Evolutionary conservation across 345 rosid genomes (phyloP).

Genomic region (Salix purpurea): DNA sequence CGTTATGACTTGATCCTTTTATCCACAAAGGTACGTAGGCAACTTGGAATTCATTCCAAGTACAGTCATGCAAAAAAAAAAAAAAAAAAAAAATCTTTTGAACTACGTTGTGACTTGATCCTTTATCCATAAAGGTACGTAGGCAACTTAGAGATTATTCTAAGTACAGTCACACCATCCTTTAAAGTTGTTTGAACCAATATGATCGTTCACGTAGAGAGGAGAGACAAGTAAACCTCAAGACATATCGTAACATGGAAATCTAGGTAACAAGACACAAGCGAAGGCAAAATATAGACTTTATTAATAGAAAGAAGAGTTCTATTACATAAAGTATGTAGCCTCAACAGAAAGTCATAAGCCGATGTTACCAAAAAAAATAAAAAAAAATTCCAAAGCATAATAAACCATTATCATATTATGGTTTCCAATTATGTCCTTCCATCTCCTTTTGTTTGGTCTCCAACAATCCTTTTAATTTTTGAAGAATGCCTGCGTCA

Average conservation of each 20-base stretch:
- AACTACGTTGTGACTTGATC: too few relatives aligned
- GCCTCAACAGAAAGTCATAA: not conserved
- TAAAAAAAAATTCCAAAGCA: not conserved
- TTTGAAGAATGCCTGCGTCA: not conserved
- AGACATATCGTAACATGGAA: not conserved
- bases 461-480: not conserved
- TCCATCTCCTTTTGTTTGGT: not conserved
- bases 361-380: not conserved
- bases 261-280: not conserved
- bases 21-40: too few relatives aligned
- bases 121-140: too few relatives aligned
- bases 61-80: too few relatives aligned
- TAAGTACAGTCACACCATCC: too few relatives aligned
- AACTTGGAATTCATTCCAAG: too few relatives aligned
- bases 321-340: not conserved
- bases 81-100: too few relatives aligned
- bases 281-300: not conserved
- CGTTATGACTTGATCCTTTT: not conserved
- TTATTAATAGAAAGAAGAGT: not conserved
- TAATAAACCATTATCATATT: not conserved
- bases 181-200: too few relatives aligned
- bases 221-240: not conserved
- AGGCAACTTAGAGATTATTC: too few relatives aligned
- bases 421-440: not conserved
- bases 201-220: not conserved